phyloP scores from a whole-genome alignment of 2,329 filamentous ascomycete species.

The Colletotrichum brevisporum region DNA sequence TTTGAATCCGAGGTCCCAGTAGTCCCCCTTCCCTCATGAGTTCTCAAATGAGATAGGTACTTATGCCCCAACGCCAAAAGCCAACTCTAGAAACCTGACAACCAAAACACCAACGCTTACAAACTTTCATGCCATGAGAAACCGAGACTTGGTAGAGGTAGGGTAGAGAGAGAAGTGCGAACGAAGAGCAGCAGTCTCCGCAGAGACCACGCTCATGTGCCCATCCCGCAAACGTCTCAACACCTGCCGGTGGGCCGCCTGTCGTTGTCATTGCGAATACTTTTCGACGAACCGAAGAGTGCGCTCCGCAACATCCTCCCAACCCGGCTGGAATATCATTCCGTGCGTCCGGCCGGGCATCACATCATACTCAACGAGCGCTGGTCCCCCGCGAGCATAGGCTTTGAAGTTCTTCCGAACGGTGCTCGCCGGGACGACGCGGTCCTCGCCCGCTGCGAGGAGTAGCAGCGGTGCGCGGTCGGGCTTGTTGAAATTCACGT shows the following conservation, averaged over 20 bases:
- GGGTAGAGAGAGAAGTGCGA: not conserved
- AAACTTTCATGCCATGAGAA: not conserved
- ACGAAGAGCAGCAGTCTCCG: not conserved
- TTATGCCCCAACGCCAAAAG: no score
- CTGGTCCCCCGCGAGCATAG: constrained; percentile 32
- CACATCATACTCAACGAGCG: constrained; percentile 41
- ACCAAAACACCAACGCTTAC: no score
- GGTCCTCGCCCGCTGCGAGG: constrained; percentile 42
- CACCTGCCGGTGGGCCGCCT: not conserved
- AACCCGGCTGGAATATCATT: constrained; percentile 43
- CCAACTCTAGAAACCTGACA: no score
- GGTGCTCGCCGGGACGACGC: constrained; percentile 41
- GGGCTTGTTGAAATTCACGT: constrained; percentile 37
- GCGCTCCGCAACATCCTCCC: constrained; percentile 39
- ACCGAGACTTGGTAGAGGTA: not conserved
- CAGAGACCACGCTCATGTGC: not conserved
- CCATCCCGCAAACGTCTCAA: not conserved
- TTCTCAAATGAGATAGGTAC: no score
- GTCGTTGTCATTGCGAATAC: not conserved
- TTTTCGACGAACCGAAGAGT: constrained; percentile 29
- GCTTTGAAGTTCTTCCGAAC: constrained; percentile 41
- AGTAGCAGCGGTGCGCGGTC: constrained; percentile 39
- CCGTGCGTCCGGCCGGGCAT: constrained; percentile 43
- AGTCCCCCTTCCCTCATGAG: no score
- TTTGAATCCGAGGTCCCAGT: no score